These are phyloP conservation scores for Simmondsia chinensis DNA, from an alignment of 148 eudicot genomes.

Conservation along the genomic window DNA sequence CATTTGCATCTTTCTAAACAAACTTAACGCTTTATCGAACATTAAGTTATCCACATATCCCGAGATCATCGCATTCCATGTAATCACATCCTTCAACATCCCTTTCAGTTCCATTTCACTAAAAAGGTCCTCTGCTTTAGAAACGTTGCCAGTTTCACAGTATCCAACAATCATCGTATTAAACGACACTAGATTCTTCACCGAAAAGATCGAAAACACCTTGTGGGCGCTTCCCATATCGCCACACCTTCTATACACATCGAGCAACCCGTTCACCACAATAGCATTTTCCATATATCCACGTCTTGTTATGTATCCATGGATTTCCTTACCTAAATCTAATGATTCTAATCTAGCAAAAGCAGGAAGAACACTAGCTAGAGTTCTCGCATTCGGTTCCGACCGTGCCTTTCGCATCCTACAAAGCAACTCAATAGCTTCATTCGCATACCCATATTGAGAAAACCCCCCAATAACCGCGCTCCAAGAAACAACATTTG, in stretches of 20 bases:
- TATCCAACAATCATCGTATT: slow-evolving; percentile 56
- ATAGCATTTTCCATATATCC: slow-evolving; percentile 30
- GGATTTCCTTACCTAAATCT: slow-evolving; percentile 38
- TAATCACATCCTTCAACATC: slow-evolving; percentile 27
- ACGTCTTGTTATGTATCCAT: slow-evolving; percentile 39
- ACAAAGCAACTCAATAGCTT: slow-evolving; percentile 33
- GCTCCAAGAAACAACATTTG: slow-evolving; percentile 50
- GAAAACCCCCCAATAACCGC: slow-evolving; percentile 47
- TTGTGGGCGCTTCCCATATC: slow-evolving; percentile 34
- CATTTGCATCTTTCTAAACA: slow-evolving; percentile 25
- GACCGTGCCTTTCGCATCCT: slow-evolving; percentile 30
- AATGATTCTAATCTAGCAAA: slow-evolving; percentile 31
- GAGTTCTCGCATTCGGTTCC: slow-evolving; percentile 41
- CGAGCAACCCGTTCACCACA: slow-evolving; percentile 45
- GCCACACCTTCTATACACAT: slow-evolving; percentile 46
- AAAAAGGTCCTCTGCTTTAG: slow-evolving; percentile 33
- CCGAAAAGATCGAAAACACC: slow-evolving; percentile 25
- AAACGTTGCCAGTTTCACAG: slow-evolving; percentile 35
- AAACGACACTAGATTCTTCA: slow-evolving; percentile 32
- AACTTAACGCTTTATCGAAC: slow-evolving; percentile 29
- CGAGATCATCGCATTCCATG: slow-evolving; percentile 56
- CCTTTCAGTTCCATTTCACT: slow-evolving; percentile 28
- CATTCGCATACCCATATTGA: slow-evolving; percentile 34
- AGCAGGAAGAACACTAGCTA: slow-evolving; percentile 52
- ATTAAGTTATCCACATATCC: slow-evolving; percentile 43